Evolutionary conservation across 1,284 basidiomycete species (phyloP), one percentile per base, ranked within the genome.

Genomic region (Serendipita sp.): DNA sequence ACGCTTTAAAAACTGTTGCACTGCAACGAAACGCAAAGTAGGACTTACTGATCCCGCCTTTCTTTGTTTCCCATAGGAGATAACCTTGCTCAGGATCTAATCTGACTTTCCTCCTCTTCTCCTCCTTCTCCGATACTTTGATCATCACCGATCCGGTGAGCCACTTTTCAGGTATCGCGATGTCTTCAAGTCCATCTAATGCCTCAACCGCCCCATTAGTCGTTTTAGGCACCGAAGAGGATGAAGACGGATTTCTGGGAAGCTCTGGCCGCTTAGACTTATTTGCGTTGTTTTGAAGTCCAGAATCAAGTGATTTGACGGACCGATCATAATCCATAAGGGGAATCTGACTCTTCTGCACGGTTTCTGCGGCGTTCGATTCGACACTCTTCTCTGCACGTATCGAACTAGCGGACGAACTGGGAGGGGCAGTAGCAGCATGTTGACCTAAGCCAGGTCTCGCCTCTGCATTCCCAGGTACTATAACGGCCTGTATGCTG

Each of bases 41-140:
- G 15, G 26, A 82, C 87, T 67, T 67, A 93, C 91, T 84, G 68
- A 84, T 80, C 29, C 84, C 82, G 38, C 78, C 77, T 71, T 85
- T 87, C 72, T 85, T 87, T 53, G 89, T 91, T 66, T 91, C 83
- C 85, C 90, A 97, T 3, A 87, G 72, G 67, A 98, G 88, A 66
- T 83, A 82, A 0, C 91, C 90, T 62, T 84, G 81, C 71, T 92
- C 85, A 5, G 87, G 76, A 69, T 92, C 87, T 26, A 97, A 77
- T 62, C 78, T 78, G 72, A 96, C 89, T 2, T 82, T 70, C 43
- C 88, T 80, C 45, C 80, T 80, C 72, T 88, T 91, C 73, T 87
- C 82, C 70, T 88, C 90, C 74, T 87, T 89, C 47, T 84, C 83
- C 2, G 93, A 91, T 41, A 97, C 85, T 72, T 98, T 97, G 69